Evolutionary conservation across 352 stramenopile genomes (phyloP), one percentile per base, ranked within the genome.

Genomic region (Phytophthora sp.): DNA sequence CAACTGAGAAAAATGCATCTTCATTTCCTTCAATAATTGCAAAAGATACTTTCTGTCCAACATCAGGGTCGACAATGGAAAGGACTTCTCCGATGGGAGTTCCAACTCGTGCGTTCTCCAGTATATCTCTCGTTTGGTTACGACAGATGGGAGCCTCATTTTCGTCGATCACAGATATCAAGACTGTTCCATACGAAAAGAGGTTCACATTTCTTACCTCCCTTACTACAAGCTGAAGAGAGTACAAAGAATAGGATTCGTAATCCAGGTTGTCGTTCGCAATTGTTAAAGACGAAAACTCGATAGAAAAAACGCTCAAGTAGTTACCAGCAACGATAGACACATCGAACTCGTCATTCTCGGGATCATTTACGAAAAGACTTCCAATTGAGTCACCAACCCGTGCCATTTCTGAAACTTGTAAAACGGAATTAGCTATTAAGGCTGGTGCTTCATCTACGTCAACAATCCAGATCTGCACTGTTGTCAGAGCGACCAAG

Each of bases 391-490:
- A 27, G 17, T 41, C 42, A 2, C 58, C 64, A 13, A 39, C 32
- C 26, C 4, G 42, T 32, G 57, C 52, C 9, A 35, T 42, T 70
- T 78, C 69, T 17, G 38, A 53, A 6, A 78, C 46, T 21, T 52
- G 50, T 23, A 78, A 15, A 20, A 37, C 43, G 0, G 52, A 54
- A 21, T 59, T 66, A 12, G 34, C 13, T n/a, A 37, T 17, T 10
- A 73, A 17, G n/a, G 38, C 41, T 2, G 69, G 69, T 30, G 55
- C 27, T 67, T 78, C 69, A 23, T 78, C 61, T 15, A 73, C 52
- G 15, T 75, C 57, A n/a, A 75, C 37, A 30, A 78, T 53, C 69
- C 69, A 78, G 21, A 78, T 51, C n/a, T 35, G 62, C 7, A 61
- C 35, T 2, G 32, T 45, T 12, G 42, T 50, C n/a, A 41, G 15